Conservation (phyloP, 176 grass and related monocot genomes). For the Carex cristatella region DNA sequence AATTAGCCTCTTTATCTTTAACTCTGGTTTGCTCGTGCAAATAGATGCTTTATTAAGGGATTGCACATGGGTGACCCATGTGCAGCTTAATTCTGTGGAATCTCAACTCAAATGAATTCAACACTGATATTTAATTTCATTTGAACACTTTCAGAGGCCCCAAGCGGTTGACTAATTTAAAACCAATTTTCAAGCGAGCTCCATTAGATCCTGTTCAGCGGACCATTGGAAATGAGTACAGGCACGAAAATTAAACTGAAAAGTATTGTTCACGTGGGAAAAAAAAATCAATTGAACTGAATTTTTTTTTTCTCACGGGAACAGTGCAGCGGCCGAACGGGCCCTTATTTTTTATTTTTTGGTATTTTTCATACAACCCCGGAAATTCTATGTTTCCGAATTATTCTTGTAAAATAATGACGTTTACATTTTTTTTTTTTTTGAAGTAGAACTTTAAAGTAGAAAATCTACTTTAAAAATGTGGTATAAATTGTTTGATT, state of each 20-base stretch:
- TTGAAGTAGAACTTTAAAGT: too few species aligned
- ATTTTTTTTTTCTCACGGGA: too few species aligned
- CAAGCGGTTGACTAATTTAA: neutral
- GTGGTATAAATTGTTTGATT: too few species aligned
- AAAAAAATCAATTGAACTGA: too few species aligned
- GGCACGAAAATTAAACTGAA: too few species aligned
- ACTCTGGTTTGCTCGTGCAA: slow-evolving; percentile 14
- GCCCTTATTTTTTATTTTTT: too few species aligned
- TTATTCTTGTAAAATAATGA: neutral
- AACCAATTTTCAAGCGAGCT: slow-evolving; percentile 10
- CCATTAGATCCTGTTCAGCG: too few species aligned
- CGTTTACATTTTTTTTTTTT: neutral
- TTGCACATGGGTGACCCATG: slow-evolving; percentile 47
- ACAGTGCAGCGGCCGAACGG: too few species aligned
- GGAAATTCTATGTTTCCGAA: neutral
- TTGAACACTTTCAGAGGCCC: neutral
- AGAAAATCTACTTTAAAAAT: too few species aligned
- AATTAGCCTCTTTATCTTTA: slow-evolving; percentile 10
- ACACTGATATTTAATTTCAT: neutral
- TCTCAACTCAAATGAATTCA: slow-evolving; percentile 10
- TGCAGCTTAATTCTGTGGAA: slow-evolving; percentile 25
- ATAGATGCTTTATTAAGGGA: slow-evolving; percentile 24
- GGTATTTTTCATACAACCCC: neutral
- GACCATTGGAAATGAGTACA: too few species aligned
- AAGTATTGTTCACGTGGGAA: too few species aligned